These are phyloP conservation scores for Aristolochia californica DNA, from an alignment of 164 flowering plant genomes.

Conservation along the genomic window DNA sequence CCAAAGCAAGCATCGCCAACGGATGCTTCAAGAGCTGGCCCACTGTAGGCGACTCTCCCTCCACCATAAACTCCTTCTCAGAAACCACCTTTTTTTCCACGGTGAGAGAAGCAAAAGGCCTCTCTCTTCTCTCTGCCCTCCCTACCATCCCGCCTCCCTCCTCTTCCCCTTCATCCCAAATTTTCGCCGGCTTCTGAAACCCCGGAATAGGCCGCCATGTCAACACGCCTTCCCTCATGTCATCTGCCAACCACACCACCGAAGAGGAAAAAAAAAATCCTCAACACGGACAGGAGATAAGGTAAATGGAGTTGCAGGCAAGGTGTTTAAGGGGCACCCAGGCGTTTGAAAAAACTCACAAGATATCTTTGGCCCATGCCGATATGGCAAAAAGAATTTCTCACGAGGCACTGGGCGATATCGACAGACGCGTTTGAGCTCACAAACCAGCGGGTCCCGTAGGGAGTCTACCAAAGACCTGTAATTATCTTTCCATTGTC, in stretches of 20 bases:
- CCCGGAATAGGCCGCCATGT: constrained; percentile 25
- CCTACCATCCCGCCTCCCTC: neutral
- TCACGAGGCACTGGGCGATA: too few relatives aligned
- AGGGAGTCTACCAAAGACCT: too few relatives aligned
- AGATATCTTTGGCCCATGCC: too few relatives aligned
- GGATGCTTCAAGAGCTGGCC: constrained; percentile 78
- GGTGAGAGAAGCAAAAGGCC: constrained; percentile 15
- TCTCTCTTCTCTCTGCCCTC: constrained; percentile 9
- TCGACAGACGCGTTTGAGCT: too few relatives aligned
- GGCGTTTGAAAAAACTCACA: too few relatives aligned
- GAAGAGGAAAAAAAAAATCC: too few relatives aligned
- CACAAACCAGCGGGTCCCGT: too few relatives aligned
- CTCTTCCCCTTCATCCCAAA: constrained; percentile 8
- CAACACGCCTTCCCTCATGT: constrained; percentile 27
- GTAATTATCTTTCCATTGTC: too few relatives aligned
- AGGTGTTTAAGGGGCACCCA: too few relatives aligned
- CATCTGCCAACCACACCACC: neutral
- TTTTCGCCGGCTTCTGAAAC: constrained; percentile 10
- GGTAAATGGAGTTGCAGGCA: too few relatives aligned
- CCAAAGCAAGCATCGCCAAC: constrained; percentile 45
- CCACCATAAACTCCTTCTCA: constrained; percentile 28
- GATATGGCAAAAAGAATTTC: too few relatives aligned
- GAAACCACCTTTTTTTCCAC: constrained; percentile 28
- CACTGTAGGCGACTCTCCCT: constrained; percentile 26
- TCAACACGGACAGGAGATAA: too few relatives aligned